phyloP scores from a whole-genome alignment of 2,329 filamentous ascomycete species.

The Alternaria longipes region DNA sequence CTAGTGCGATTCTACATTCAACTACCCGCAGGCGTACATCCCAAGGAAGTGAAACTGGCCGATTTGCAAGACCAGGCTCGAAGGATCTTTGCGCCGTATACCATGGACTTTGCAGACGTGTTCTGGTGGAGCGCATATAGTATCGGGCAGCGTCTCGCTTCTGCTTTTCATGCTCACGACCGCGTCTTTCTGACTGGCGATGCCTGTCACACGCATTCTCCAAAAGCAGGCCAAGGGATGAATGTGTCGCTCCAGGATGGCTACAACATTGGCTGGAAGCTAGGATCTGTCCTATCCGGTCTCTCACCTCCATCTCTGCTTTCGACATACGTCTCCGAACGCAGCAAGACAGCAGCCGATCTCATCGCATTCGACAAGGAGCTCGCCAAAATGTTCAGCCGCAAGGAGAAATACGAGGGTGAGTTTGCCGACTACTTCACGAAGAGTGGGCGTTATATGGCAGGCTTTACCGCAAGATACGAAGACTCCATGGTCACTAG shows the following conservation, averaged over 20 bases:
- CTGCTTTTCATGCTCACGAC: slow-evolving; percentile 71
- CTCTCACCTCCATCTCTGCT: slow-evolving; percentile 65
- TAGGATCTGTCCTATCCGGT: slow-evolving; percentile 55
- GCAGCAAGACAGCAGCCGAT: slow-evolving; percentile 57
- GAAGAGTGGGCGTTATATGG: slow-evolving; percentile 66
- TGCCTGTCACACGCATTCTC: slow-evolving; percentile 74
- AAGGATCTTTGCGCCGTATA: slow-evolving; percentile 64
- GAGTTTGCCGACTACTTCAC: slow-evolving; percentile 67
- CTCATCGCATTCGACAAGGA: slow-evolving; percentile 69
- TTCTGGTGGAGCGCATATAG: slow-evolving; percentile 78
- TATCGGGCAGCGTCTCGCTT: slow-evolving; percentile 75
- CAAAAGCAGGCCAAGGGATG: slow-evolving; percentile 75
- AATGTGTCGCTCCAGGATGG: slow-evolving; percentile 68
- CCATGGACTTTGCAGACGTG: slow-evolving; percentile 64
- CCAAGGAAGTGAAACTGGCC: slow-evolving; percentile 62
- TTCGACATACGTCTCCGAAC: slow-evolving; percentile 69
- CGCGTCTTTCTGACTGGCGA: slow-evolving; percentile 76
- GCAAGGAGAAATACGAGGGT: slow-evolving; percentile 55
- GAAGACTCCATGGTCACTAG: slow-evolving; percentile 60
- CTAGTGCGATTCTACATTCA: slow-evolving; percentile 72
- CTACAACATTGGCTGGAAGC: slow-evolving; percentile 67
- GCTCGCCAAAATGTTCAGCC: slow-evolving; percentile 63
- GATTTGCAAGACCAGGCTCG: slow-evolving; percentile 64
- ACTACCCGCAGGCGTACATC: slow-evolving; percentile 60
- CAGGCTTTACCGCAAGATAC: slow-evolving; percentile 67